Evolutionary conservation across 140 eudicot species (phyloP).

Genomic region (Bidens hawaiensis): DNA sequence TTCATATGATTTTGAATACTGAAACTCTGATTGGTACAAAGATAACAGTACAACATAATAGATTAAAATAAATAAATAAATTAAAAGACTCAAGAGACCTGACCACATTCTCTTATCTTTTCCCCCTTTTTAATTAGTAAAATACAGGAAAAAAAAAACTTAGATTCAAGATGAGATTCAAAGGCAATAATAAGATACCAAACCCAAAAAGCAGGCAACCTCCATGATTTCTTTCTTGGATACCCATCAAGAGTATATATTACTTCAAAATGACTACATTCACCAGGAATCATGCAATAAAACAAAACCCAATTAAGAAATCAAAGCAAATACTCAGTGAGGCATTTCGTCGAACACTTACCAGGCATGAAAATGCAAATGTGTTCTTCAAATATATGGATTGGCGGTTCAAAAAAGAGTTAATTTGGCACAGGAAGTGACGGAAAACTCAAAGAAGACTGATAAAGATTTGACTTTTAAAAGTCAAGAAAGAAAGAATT

Average conservation of each 20-base stretch:
- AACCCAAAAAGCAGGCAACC: too few relatives aligned
- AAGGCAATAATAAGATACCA: constrained; percentile 11
- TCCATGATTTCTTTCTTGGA: neutral
- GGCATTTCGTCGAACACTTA: constrained; percentile 25
- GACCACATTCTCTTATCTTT: constrained; percentile 23
- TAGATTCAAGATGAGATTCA: constrained; percentile 26
- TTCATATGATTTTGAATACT: constrained; percentile 19
- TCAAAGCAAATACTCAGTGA: constrained; percentile 2
- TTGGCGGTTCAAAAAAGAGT: neutral
- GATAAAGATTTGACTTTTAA: constrained; percentile 31
- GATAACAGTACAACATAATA: constrained; percentile 18
- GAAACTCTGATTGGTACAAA: constrained; percentile 22
- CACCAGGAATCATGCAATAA: constrained; percentile 20
- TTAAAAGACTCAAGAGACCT: neutral
- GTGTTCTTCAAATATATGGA: constrained; percentile 13
- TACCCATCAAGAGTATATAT: constrained; percentile 8
- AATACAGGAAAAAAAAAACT: neutral
- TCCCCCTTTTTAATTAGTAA: neutral
- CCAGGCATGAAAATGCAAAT: constrained; percentile 14
- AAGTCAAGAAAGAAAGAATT: constrained; percentile 23
- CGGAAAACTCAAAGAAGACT: constrained; percentile 6
- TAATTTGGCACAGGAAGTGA: constrained; percentile 2
- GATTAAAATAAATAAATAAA: constrained; percentile 7
- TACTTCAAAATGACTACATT: neutral
- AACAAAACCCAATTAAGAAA: neutral